These are phyloP conservation scores for Fraxinus baroniana DNA, from an alignment of 305 asterid genomes.

Conservation along the genomic window DNA sequence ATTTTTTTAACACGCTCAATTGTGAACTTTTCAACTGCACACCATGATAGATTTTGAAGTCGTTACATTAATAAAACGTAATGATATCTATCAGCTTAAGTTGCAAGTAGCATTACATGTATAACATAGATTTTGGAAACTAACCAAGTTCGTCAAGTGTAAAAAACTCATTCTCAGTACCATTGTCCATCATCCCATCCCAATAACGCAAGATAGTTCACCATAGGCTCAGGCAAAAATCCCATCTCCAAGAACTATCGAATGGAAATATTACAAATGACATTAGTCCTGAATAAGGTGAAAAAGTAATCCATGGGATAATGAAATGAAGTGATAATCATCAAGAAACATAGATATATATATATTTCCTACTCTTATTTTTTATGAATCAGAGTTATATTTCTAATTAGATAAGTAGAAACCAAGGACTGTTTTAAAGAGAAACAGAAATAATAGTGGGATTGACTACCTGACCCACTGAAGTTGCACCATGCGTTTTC, in stretches of 20 bases:
- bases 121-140: constrained; percentile 23
- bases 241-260: constrained; percentile 91
- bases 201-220: constrained; percentile 82
- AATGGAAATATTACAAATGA: constrained; percentile 17
- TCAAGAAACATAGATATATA: too few relatives aligned
- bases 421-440: constrained; percentile 17
- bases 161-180: constrained; percentile 79
- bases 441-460: constrained; percentile 17
- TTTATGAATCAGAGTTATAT: neutral
- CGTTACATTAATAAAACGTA: neutral
- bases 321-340: neutral
- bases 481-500: constrained; percentile 95
- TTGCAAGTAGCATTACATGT: constrained; percentile 14
- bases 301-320: constrained; percentile 18
- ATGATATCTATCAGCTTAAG: constrained; percentile 21
- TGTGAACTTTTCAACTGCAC: constrained; percentile 76
- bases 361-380: neutral
- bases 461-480: constrained; percentile 85
- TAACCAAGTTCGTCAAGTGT: constrained; percentile 78
- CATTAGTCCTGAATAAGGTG: constrained; percentile 16
- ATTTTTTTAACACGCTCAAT: constrained; percentile 84
- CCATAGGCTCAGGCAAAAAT: constrained; percentile 75
- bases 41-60: constrained; percentile 25
- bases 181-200: constrained; percentile 88
- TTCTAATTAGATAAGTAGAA: neutral